A percentile compares a stretch with the other conserved stretches of the same genome.
Evolutionary conservation across 352 stramenopile species (phyloP).

Genomic region (Phytophthora macrochlamydospora): DNA sequence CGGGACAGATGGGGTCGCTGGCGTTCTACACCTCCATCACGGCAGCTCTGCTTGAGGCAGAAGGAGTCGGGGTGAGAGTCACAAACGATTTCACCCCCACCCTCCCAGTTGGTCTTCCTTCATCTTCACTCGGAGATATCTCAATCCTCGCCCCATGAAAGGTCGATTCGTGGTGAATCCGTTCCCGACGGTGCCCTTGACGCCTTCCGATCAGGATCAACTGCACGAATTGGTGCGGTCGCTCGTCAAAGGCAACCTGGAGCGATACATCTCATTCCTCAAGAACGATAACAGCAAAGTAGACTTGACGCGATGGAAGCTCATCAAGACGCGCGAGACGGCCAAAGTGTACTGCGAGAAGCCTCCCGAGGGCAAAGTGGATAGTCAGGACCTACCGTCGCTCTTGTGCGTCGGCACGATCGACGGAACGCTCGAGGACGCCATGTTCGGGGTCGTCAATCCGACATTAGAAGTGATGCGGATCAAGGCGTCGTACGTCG

Average conservation of each 20-base stretch:
- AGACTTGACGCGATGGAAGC: conserved; percentile 28
- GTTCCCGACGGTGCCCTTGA: conserved; percentile 29
- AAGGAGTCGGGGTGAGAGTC: background rate
- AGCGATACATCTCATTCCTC: conserved; percentile 34
- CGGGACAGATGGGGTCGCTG: conserved; percentile 6
- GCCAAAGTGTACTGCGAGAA: conserved; percentile 35
- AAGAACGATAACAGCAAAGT: conserved; percentile 34
- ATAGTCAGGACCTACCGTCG: conserved; percentile 30
- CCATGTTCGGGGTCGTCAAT: conserved; percentile 41
- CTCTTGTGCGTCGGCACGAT: conserved; percentile 33
- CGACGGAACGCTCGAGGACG: conserved; percentile 30
- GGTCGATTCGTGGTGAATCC: conserved; percentile 40
- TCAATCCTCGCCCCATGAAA: conserved; percentile 15
- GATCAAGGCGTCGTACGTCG: conserved; percentile 46
- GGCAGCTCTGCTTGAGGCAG: background rate
- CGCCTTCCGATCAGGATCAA: conserved; percentile 20
- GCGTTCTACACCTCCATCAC: background rate
- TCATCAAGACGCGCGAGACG: conserved; percentile 32
- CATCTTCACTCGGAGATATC: conserved; percentile 10
- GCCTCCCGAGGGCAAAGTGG: conserved; percentile 3
- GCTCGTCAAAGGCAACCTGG: conserved; percentile 27
- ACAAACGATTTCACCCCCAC: conserved; percentile 1
- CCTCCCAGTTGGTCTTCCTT: background rate
- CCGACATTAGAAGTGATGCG: conserved; percentile 35
- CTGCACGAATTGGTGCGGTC: conserved; percentile 26